Evolutionary conservation across 441 rosid species (phyloP).

Genomic region (Mallotus repandus): DNA sequence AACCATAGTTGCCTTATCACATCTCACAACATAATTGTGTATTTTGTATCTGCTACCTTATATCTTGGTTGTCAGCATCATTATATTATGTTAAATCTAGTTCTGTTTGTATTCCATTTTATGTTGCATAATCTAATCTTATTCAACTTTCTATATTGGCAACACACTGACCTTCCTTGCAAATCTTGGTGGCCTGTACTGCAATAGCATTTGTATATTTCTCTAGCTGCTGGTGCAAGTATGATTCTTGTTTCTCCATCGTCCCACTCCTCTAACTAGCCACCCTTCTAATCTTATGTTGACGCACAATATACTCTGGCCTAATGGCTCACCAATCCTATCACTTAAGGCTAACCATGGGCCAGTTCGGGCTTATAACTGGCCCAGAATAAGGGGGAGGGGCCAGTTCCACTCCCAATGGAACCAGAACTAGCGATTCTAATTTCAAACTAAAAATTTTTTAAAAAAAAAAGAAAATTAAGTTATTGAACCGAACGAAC

Average conservation of each 20-base stretch:
- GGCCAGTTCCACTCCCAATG: too few species aligned
- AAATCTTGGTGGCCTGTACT: slow-evolving; percentile 96
- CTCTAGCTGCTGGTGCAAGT: slow-evolving; percentile 92
- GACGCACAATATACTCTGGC: too few species aligned
- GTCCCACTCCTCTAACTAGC: too few species aligned
- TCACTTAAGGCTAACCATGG: too few species aligned
- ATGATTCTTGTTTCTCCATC: slow-evolving; percentile 30
- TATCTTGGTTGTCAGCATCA: background rate
- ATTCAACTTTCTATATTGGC: slow-evolving; percentile 21
- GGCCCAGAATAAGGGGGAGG: too few species aligned
- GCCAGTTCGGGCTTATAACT: too few species aligned
- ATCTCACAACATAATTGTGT: background rate
- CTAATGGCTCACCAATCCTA: too few species aligned
- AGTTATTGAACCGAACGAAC: too few species aligned
- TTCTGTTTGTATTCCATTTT: background rate
- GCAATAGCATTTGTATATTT: slow-evolving; percentile 87
- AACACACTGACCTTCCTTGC: slow-evolving; percentile 97
- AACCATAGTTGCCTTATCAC: background rate
- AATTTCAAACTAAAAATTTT: too few species aligned
- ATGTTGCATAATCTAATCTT: slow-evolving; percentile 8
- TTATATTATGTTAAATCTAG: background rate
- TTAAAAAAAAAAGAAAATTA: too few species aligned
- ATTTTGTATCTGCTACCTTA: background rate
- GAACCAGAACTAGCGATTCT: too few species aligned
- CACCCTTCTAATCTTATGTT: too few species aligned